These are phyloP conservation scores for Avena atlantica DNA, from an alignment of 176 grass and related monocot species.

Conservation along the genomic window DNA sequence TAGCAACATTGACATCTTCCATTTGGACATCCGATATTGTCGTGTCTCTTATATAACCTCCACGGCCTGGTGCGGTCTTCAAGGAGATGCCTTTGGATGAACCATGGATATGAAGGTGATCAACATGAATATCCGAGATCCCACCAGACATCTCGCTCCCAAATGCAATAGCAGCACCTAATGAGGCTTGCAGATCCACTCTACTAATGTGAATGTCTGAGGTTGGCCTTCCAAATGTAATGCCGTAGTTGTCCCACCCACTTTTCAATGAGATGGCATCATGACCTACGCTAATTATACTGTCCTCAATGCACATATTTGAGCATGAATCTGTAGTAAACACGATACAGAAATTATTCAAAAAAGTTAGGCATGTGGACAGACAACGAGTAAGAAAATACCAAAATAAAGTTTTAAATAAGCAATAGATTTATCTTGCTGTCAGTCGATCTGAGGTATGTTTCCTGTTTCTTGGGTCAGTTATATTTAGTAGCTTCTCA, in stretches of 20 bases:
- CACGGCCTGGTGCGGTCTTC: slow-evolving; percentile 69
- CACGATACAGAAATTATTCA: slow-evolving; percentile 6
- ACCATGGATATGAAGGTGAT: slow-evolving; percentile 58
- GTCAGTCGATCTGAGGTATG: neutral
- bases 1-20: slow-evolving; percentile 63
- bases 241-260: slow-evolving; percentile 74
- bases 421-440: neutral
- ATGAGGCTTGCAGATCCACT: slow-evolving; percentile 61
- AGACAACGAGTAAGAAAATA: neutral
- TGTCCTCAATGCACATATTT: slow-evolving; percentile 75
- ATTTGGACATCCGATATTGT: slow-evolving; percentile 71
- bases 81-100: slow-evolving; percentile 71
- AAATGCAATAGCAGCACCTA: slow-evolving; percentile 71
- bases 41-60: slow-evolving; percentile 73
- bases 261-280: slow-evolving; percentile 86
- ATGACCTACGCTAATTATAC: slow-evolving; percentile 57
- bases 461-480: neutral
- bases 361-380: neutral
- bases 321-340: slow-evolving; percentile 78
- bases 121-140: slow-evolving; percentile 58
- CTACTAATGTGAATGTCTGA: slow-evolving; percentile 66
- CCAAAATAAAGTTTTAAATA: slow-evolving; percentile 19
- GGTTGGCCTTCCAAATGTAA: slow-evolving; percentile 63
- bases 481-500: slow-evolving; percentile 17
- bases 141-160: slow-evolving; percentile 92